These are phyloP conservation scores for Mucor sp. DNA, from an alignment of 371 early-diverging fungal genomes.

Conservation along the genomic window DNA sequence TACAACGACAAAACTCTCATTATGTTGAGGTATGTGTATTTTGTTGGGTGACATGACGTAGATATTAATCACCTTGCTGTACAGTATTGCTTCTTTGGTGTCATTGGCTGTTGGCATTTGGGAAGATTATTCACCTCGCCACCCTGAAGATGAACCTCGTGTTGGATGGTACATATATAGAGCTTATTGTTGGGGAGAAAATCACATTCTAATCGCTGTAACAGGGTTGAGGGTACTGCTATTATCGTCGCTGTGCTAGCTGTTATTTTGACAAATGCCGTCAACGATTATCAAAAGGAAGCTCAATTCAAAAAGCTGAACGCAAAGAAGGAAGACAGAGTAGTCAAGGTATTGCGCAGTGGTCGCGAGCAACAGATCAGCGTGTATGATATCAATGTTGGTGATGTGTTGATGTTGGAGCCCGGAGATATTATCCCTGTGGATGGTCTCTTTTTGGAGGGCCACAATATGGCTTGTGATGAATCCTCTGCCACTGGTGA, in stretches of 20 bases:
- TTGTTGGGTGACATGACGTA: constrained; percentile 16
- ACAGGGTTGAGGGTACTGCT: constrained; percentile 84
- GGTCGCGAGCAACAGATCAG: constrained; percentile 81
- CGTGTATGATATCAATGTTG: constrained; percentile 85
- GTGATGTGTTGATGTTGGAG: constrained; percentile 89
- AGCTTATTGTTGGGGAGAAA: neutral
- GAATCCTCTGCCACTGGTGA: constrained; percentile 95
- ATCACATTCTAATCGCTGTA: neutral
- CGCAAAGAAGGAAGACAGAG: constrained; percentile 89
- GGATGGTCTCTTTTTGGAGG: constrained; percentile 82
- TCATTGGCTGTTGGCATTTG: constrained; percentile 78
- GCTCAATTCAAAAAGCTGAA: constrained; percentile 91
- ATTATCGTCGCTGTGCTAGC: constrained; percentile 89
- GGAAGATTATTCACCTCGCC: constrained; percentile 66
- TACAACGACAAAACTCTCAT: constrained; percentile 69
- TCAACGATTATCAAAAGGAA: constrained; percentile 97
- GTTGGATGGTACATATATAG: constrained; percentile 58
- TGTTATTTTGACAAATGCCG: constrained; percentile 90
- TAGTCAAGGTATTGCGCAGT: constrained; percentile 77
- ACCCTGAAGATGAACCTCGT: constrained; percentile 61
- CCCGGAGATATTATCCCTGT: constrained; percentile 94
- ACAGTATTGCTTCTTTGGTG: constrained; percentile 77
- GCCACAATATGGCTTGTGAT: constrained; percentile 86
- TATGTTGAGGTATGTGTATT: constrained; percentile 31
- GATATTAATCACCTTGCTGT: constrained; percentile 31